Evolutionary conservation across 345 rosid genomes (phyloP), one percentile per base, ranked within the genome.

Genomic region (Melaleuca alternifolia): DNA sequence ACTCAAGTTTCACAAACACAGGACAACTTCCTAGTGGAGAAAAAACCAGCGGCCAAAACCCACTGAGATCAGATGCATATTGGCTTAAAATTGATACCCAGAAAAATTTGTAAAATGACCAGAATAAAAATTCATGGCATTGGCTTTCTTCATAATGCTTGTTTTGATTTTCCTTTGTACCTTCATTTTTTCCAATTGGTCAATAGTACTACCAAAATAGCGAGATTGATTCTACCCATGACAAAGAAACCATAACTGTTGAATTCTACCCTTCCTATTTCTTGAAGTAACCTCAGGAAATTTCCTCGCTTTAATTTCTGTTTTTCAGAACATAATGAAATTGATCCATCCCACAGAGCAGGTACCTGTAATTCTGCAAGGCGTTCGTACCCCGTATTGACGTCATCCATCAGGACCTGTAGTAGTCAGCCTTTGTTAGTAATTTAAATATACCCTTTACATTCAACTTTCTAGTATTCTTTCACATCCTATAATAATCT

Each of bases 321-420:
- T 50, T 24, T 50, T 82, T 48, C 53, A 11, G 53, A 82, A 50
- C 51, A 24, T 21, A 87, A 6, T 44, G 77, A 84, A 83, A 82
- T n/a, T 44, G 10, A n/a, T 37, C 28, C 44, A 41, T 48, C 37
- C 61, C 2, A 6, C 1, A 0, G 88, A 86, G 85, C 46, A 65
- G 62, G 85, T 88, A 97, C 98, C 96, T 96, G 98, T 82, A 95
- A 85, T 88, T 95, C 98, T 23, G 97, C 94, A 88, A 95, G 96
- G 88, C 98, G 98, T 92, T 96, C 98, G 10, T 93, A 93, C 83
- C 99, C 99, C 10, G 96, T 92, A 90, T 96, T 97, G 87, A 93
- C 93, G 87, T 95, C 98, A 92, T 97, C 98, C 94, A 93, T 91
- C 90, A 95, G 92, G 88, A 97, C 97, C 98, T 96, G 92, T 85